Base-by-base conservation (phyloP, 768 basidiomycete genomes). In the Favolaschia claudopus region DNA sequence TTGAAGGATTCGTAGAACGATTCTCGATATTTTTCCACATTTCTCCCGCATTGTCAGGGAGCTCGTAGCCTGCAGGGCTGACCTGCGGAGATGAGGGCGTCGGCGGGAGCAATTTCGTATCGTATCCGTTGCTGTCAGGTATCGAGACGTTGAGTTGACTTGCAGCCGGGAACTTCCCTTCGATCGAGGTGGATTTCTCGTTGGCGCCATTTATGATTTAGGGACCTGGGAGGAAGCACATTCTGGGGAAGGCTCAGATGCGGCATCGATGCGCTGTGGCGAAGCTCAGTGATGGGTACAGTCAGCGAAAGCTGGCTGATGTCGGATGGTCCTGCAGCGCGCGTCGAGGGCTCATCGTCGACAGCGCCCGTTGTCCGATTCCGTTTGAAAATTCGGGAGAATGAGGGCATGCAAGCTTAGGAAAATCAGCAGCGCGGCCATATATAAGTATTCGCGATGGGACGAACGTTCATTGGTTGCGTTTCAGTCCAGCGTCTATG, bases 351-450 rank as follows among this genome's bases (percentile, higher is more conserved):
- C 12, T 37, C 17, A 31, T 48, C 46, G 27, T 48, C 27, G 38
- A 46, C 17, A 17, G 37, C 32, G 22, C 50, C 47, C 27, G 58
- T 52, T 44, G 58, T 46, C n/a, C 44, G 58, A 24, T 7, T 33
- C 17, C 45, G 58, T 39, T 53, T 52, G 58, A 59, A 59, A 31
- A 59, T 8, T 27, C 39, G 37, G 1, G 58, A 44, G 34, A 59
- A 52, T 43, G 22, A 31, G 8, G 49, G 42, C 57, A 58, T 58
- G 24, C n/a, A n/a, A n/a, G n/a, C n/a, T n/a, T n/a, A n/a, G n/a
- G n/a, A n/a, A n/a, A n/a, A n/a, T n/a, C n/a, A n/a, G n/a, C n/a
- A n/a, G n/a, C n/a, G n/a, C n/a, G n/a, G n/a, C n/a, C n/a, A n/a
- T n/a, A n/a, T n/a, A n/a, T n/a, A n/a, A n/a, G n/a, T n/a, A n/a